Percentiles rank a stretch among this genome's conserved stretches.
Evolutionary conservation across 805 yeast genomes (phyloP).

Genomic region (Metschnikowia shivogae): DNA sequence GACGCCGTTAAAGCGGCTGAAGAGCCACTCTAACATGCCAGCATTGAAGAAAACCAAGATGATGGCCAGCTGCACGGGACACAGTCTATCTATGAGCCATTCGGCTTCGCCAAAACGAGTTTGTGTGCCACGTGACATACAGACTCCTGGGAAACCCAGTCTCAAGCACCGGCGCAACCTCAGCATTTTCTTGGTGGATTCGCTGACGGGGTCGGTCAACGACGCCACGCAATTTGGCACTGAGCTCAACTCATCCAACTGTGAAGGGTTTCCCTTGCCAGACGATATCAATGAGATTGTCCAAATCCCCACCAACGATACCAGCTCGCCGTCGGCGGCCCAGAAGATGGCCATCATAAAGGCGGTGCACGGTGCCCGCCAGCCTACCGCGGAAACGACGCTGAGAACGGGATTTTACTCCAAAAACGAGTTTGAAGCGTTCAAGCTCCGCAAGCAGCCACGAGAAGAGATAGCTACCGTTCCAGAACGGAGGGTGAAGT

Average conservation of each 20-base stretch:
- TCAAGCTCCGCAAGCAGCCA: constrained; percentile 9
- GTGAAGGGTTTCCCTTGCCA: constrained; percentile 61
- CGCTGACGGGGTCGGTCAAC: constrained; percentile 54
- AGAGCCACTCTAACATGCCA: constrained; percentile 22
- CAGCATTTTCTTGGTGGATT: constrained; percentile 51
- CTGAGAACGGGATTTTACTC: constrained; percentile 26
- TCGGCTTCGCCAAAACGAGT: constrained; percentile 36
- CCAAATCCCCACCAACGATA: constrained; percentile 49
- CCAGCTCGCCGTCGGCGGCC: constrained; percentile 6
- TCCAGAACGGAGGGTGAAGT: constrained; percentile 22
- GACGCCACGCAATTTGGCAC: constrained; percentile 71
- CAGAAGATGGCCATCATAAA: constrained; percentile 41
- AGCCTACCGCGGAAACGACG: background rate
- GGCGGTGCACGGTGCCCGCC: constrained; percentile 18
- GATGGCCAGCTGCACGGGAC: constrained; percentile 10
- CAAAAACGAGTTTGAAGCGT: constrained; percentile 25
- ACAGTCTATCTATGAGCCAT: background rate
- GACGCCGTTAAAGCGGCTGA: constrained; percentile 9
- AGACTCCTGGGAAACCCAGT: constrained; percentile 30
- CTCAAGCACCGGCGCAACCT: constrained; percentile 20
- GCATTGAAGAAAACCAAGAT: constrained; percentile 25
- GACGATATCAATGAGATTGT: constrained; percentile 54
- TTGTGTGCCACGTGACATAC: constrained; percentile 37
- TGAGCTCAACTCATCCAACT: constrained; percentile 58
- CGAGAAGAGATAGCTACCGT: constrained; percentile 19